Evolutionary conservation across 2,329 filamentous ascomycete species (phyloP).

Genomic region (Ophiognomonia clavigignenti-juglandacearum): DNA sequence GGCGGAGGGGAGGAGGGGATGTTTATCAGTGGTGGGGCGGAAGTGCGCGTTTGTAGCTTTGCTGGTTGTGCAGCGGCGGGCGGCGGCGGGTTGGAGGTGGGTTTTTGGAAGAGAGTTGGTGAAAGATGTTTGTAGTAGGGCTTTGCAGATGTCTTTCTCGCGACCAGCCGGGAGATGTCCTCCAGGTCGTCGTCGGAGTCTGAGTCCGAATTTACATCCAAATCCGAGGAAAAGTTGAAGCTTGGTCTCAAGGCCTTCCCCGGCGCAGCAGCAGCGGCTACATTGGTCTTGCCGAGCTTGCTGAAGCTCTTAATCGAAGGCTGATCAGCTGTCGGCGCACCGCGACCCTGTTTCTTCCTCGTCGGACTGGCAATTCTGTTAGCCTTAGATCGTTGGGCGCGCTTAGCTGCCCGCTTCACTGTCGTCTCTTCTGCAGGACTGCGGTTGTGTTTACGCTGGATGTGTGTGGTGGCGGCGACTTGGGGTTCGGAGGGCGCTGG

Average conservation of each 20-base stretch:
- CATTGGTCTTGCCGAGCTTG: constrained; percentile 20
- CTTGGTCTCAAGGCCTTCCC: neutral
- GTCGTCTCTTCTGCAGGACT: neutral
- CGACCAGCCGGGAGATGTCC: too few species aligned
- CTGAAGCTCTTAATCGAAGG: constrained; percentile 22
- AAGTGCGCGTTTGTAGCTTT: too few species aligned
- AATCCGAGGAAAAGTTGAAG: neutral
- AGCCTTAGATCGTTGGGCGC: neutral
- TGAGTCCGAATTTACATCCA: neutral
- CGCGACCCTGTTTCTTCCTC: neutral
- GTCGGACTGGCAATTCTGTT: neutral
- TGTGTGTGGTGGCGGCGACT: neutral
- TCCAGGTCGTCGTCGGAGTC: constrained; percentile 6
- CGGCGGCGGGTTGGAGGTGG: neutral
- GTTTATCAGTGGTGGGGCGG: neutral
- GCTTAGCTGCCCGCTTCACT: constrained; percentile 1
- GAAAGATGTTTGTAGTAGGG: too few species aligned
- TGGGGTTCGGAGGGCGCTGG: neutral
- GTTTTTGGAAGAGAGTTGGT: neutral
- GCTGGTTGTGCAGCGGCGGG: too few species aligned
- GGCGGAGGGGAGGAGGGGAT: neutral
- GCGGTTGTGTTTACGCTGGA: neutral
- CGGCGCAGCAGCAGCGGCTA: neutral
- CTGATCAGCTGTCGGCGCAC: neutral
- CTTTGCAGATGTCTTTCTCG: too few species aligned